A percentile compares a stretch with the other conserved stretches of the same genome.
These are phyloP conservation scores for Onygenales sp. DNA, from an alignment of 2,329 filamentous ascomycete genomes.

Conservation along the genomic window DNA sequence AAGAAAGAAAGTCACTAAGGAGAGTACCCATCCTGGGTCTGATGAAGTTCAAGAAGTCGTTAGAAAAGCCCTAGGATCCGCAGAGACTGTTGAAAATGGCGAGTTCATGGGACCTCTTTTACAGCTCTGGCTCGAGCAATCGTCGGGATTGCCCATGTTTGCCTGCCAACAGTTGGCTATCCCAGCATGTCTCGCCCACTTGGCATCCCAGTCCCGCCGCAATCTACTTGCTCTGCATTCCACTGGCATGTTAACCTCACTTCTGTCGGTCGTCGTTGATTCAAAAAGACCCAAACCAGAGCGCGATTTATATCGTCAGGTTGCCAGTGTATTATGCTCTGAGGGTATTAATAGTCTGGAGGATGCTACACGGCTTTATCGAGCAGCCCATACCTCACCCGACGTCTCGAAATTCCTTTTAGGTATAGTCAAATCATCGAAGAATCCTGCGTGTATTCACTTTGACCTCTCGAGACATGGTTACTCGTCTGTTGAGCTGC, in stretches of 20 bases:
- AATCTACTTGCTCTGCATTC: constrained; percentile 64
- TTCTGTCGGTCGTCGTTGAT: constrained; percentile 55
- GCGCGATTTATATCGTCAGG: constrained; percentile 49
- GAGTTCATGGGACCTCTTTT: constrained; percentile 30
- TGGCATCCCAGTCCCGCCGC: constrained; percentile 53
- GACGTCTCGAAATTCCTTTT: constrained; percentile 60
- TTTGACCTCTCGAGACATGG: constrained; percentile 87
- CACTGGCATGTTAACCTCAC: constrained; percentile 59
- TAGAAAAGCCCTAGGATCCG: constrained; percentile 28
- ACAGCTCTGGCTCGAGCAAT: constrained; percentile 48
- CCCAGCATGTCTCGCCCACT: constrained; percentile 52
- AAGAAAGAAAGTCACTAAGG: constrained; percentile 20
- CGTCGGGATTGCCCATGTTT: constrained; percentile 40
- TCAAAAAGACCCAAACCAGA: constrained; percentile 47
- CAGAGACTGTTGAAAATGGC: constrained; percentile 34
- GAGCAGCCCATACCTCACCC: constrained; percentile 43
- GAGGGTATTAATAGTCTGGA: constrained; percentile 73
- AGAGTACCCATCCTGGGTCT: constrained; percentile 11
- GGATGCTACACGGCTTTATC: constrained; percentile 69
- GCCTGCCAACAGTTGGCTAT: constrained; percentile 44
- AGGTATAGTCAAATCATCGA: constrained; percentile 62
- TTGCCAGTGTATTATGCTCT: constrained; percentile 60
- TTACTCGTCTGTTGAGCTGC: constrained; percentile 80
- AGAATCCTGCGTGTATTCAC: constrained; percentile 75
- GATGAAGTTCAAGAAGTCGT: constrained; percentile 14